Evolutionary conservation across 352 stramenopile genomes (phyloP), one percentile per base, ranked within the genome.

Genomic region (Globisporangium alternatum): DNA sequence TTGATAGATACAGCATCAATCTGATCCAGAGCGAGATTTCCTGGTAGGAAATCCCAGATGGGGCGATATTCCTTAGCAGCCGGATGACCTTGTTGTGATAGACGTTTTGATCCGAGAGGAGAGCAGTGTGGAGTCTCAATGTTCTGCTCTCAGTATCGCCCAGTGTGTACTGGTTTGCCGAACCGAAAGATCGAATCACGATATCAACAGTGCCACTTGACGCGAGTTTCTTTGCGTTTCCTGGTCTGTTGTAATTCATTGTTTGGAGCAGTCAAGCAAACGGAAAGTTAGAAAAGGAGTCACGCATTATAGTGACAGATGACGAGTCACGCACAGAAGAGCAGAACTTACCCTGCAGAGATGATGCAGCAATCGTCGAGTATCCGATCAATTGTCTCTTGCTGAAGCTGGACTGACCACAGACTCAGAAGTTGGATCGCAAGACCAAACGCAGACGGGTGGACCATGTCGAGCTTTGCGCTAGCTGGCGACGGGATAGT

Each of bases 111-210:
- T 74, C 64, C 41, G 48, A 71, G 47, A 79, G 41, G 8, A 81
- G 59, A 2, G 74, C 69, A 41, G 62, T 47, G 12, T 55, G 71
- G 17, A 79, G 41, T 21, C 22, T 41, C 28, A 19, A 41, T 25
- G 25, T 28, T 56, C 28, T 25, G 13, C 17, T 30, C 12, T 28
- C 25, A 10, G 17, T 17, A 3, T 28, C 28, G 7, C 12, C 28
- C 51, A 28, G 51, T 56, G 51, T 13, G 51, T 41, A 28, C 35
- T 9, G 25, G 28, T 12, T 41, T 56, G 51, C n/a, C 15, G 51
- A 56, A 12, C 43, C 67, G 49, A 77, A 76, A 13, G 72, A 73
- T 66, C 69, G 68, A n/a, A 81, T 22, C 30, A 79, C n/a, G 15
- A 74, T 39, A 25, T 74, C 60, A 48, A 69, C 41, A 17, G 71